Conservation (phyloP, 179 eudicot species). For the Silene coronaria region DNA sequence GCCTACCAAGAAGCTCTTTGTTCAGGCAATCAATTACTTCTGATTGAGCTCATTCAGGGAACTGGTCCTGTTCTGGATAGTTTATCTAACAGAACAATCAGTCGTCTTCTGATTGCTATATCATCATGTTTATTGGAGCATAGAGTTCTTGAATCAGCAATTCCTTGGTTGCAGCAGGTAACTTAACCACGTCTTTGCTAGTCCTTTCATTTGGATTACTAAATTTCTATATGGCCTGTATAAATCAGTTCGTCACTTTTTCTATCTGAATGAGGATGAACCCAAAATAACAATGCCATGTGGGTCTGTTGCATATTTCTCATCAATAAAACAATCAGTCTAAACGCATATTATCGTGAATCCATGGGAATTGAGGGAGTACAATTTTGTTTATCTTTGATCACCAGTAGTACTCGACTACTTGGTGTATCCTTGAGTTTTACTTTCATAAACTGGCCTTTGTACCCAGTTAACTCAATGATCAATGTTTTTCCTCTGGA, state of each 20-base stretch:
- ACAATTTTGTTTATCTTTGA: no score
- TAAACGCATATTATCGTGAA: no score
- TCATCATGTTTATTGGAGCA: conserved; percentile 50
- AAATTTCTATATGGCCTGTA: background rate
- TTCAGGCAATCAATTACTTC: conserved; percentile 49
- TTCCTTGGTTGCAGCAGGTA: conserved; percentile 94
- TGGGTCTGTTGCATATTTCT: no score
- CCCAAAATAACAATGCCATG: no score
- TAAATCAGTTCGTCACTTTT: background rate
- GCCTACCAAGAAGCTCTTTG: conserved; percentile 71
- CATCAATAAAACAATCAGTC: no score
- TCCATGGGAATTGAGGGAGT: no score
- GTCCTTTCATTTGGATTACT: background rate
- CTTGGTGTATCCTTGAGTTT: background rate
- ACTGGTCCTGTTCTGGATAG: conserved; percentile 82
- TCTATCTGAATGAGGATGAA: no score
- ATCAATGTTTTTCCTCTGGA: background rate
- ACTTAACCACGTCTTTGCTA: conserved; percentile 1
- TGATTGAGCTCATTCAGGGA: conserved; percentile 61
- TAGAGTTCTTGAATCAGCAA: conserved; percentile 43
- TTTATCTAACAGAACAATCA: conserved; percentile 55
- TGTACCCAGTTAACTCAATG: background rate
- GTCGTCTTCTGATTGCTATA: conserved; percentile 45
- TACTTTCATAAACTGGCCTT: background rate
- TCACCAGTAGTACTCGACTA: no score